phyloP scores from a whole-genome alignment of 2,329 filamentous ascomycete species.

The Aureobasidium sp. region DNA sequence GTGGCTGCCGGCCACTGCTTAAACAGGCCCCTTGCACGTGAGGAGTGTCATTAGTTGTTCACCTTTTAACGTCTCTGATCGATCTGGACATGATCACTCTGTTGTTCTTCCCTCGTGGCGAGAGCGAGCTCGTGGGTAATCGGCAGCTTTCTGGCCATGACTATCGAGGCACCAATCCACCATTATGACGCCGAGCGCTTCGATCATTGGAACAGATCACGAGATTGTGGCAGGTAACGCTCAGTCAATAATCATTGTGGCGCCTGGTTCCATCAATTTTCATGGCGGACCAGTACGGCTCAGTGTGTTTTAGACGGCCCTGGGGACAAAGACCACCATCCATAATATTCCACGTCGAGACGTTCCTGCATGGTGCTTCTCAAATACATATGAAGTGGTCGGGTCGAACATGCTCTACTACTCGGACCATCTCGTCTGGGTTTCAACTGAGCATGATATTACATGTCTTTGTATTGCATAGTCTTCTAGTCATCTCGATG shows the following conservation, averaged over 20 bases:
- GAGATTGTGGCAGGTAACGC: neutral
- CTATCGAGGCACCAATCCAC: neutral
- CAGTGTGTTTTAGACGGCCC: neutral
- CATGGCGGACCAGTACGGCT: neutral
- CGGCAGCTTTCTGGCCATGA: neutral
- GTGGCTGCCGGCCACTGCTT: neutral
- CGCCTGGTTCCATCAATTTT: no score
- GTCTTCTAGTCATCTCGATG: neutral
- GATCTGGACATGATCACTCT: no score
- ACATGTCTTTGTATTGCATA: neutral
- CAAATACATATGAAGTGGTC: neutral
- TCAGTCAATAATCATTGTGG: neutral
- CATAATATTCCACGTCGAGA: neutral
- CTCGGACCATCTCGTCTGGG: no score
- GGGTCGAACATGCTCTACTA: neutral
- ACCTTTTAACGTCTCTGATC: neutral
- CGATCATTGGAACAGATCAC: neutral
- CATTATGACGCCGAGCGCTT: neutral
- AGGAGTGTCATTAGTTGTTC: neutral
- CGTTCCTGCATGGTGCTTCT: neutral
- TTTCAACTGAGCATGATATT: neutral
- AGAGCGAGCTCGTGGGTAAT: neutral
- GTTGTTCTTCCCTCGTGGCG: neutral
- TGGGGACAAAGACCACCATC: neutral
- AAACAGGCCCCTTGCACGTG: neutral